Percentiles rank a stretch among this genome's conserved stretches.
These are phyloP conservation scores for Phytophthora sojae DNA, from an alignment of 352 stramenopile species.

Conservation along the genomic window DNA sequence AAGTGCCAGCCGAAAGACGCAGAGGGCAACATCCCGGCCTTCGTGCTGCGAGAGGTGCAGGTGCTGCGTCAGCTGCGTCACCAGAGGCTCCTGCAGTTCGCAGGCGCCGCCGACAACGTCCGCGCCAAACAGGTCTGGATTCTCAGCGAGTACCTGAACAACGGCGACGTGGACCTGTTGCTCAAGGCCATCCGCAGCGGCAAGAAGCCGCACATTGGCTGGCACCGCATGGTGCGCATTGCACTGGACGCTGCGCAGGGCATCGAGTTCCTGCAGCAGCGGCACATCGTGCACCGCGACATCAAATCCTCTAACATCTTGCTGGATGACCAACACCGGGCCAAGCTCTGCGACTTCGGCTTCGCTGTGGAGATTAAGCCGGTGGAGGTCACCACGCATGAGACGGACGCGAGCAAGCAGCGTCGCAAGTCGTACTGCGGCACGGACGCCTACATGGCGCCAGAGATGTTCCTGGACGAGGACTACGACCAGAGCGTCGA, in stretches of 20 bases:
- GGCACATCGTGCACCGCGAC: conserved; percentile 82
- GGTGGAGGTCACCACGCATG: conserved; percentile 33
- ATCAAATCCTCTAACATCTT: conserved; percentile 92
- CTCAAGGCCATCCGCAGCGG: conserved; percentile 65
- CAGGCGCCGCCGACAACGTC: conserved; percentile 73
- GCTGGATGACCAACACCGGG: conserved; percentile 71
- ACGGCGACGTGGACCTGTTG: conserved; percentile 78
- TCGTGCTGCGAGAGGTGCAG: conserved; percentile 83
- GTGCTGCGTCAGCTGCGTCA: conserved; percentile 74
- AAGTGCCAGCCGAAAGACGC: conserved; percentile 88
- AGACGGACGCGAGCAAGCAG: conserved; percentile 45
- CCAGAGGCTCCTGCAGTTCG: conserved; percentile 79
- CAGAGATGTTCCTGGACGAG: conserved; percentile 86
- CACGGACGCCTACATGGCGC: conserved; percentile 88
- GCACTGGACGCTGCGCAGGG: conserved; percentile 86
- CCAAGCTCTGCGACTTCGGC: conserved; percentile 89
- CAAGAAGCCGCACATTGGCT: conserved; percentile 60
- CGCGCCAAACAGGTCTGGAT: conserved; percentile 85
- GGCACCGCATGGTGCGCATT: conserved; percentile 67
- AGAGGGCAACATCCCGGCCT: conserved; percentile 70
- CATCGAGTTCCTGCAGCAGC: conserved; percentile 96
- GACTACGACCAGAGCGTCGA: conserved; percentile 89
- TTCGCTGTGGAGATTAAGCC: conserved; percentile 81
- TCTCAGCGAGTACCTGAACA: conserved; percentile 80
- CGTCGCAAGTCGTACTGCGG: conserved; percentile 88